Base-by-base conservation (phyloP, 2,329 filamentous ascomycete genomes). In the Fusarium pseudograminearum region DNA sequence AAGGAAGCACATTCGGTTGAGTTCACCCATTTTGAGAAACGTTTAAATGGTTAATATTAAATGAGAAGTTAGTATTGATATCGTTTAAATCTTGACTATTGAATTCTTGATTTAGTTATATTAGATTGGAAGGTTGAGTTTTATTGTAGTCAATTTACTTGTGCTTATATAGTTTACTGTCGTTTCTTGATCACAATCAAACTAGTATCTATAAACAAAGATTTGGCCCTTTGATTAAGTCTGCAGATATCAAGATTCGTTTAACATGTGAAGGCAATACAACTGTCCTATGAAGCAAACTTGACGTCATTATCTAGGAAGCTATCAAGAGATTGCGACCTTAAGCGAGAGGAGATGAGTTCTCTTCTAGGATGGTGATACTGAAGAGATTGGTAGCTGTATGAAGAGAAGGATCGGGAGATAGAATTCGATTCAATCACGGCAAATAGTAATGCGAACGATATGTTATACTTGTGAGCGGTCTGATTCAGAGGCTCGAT, bases 121-220 rank as follows among this genome's bases (percentile, higher is more conserved):
- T 15, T 41, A 3, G 2, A 8, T 41, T 16, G 14, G n/a, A 41
- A 22, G 15, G 4, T 6, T 3, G 5, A 24, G 11, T 6, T 3
- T 22, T 7, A 7, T 5, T 41, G 2, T 7, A 9, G 14, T 10
- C 0, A 4, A 24, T 24, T 42, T 42, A 3, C 15, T 2, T 3
- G 5, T 2, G 15, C 9, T 7, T 42, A 42, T 42, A 26, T 42
- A 42, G 15, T 18, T 26, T 18, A 11, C 1, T 5, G 3, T 15
- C 15, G 1, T 16, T 15, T 11, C 40, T 26, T 11, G 7, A 42
- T 44, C 16, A 44, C 24, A 4, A 0, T 18, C 2, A 18, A 4
- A 9, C 1, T 0, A 11, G 9, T 24, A 0, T 18, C 5, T 3
- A 42, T 0, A 16, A 7, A 9, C 8, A 16, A 4, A 24, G 0